These are phyloP conservation scores for Cyberlindnera suaveolens DNA, from an alignment of 805 yeast genomes.

Conservation along the genomic window DNA sequence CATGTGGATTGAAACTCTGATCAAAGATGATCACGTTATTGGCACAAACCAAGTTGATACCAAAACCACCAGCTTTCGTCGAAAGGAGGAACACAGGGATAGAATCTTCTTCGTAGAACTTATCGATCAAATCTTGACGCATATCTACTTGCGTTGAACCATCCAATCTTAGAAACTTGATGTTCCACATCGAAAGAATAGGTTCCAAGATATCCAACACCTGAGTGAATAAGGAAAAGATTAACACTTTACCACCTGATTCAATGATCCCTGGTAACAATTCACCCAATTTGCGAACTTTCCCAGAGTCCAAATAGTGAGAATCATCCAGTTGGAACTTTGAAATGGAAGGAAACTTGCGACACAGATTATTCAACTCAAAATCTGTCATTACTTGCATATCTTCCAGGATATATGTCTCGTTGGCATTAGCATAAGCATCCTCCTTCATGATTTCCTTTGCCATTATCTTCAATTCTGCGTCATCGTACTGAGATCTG, in stretches of 20 bases:
- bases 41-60: constrained; percentile 94
- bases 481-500: constrained; percentile 56
- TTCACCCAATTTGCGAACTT: constrained; percentile 50
- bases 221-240: constrained; percentile 91
- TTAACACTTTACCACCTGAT: constrained; percentile 59
- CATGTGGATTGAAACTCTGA: constrained; percentile 95
- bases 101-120: constrained; percentile 71
- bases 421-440: constrained; percentile 66
- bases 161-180: constrained; percentile 79
- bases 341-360: constrained; percentile 62
- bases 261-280: constrained; percentile 55
- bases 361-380: constrained; percentile 74
- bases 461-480: constrained; percentile 58
- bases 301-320: constrained; percentile 68
- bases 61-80: constrained; percentile 98
- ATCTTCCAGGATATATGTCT: constrained; percentile 77
- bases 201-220: constrained; percentile 81
- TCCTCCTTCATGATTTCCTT: constrained; percentile 75
- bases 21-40: constrained; percentile 88
- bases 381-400: constrained; percentile 93
- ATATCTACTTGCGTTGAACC: constrained; percentile 93
- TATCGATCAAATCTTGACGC: constrained; percentile 87
- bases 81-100: constrained; percentile 85
- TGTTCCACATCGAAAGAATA: constrained; percentile 55
- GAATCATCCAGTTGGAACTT: constrained; percentile 48